These are phyloP conservation scores for Fraxinus paxiana DNA, from an alignment of 305 asterid genomes.

Conservation along the genomic window DNA sequence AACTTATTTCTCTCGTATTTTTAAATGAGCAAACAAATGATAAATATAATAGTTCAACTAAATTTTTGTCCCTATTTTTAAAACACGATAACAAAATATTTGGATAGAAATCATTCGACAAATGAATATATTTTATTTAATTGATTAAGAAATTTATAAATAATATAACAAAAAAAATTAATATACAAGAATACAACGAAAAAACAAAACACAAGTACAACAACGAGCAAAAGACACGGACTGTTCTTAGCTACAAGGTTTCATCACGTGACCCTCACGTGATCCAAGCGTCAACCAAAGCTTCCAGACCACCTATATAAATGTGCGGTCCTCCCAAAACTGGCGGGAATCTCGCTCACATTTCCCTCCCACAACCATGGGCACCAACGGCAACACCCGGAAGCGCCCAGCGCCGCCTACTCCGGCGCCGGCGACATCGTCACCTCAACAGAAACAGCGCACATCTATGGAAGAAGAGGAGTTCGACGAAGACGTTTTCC, in stretches of 20 bases:
- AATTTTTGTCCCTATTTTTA: background rate
- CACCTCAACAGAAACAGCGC: conserved; percentile 55
- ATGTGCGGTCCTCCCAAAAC: background rate
- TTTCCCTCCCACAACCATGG: conserved; percentile 42
- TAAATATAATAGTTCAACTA: background rate
- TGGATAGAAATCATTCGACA: background rate
- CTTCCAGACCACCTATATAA: background rate
- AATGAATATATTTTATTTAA: background rate
- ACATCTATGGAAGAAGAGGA: conserved; percentile 73
- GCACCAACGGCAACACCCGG: conserved; percentile 45
- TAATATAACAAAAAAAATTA: too few species aligned
- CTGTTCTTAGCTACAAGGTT: background rate
- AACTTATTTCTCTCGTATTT: background rate
- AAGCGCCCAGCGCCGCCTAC: conserved; percentile 52
- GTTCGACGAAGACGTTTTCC: conserved; percentile 78
- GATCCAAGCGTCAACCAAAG: background rate
- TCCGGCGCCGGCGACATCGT: conserved; percentile 35
- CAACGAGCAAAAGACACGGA: background rate
- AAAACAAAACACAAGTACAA: too few species aligned
- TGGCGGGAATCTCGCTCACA: conserved; percentile 44
- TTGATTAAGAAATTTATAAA: background rate
- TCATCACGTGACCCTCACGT: background rate
- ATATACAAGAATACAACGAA: background rate
- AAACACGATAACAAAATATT: background rate
- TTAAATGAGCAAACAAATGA: background rate